These are phyloP conservation scores for Fusarium devonianum DNA, from an alignment of 2,329 filamentous ascomycete species.

Conservation along the genomic window DNA sequence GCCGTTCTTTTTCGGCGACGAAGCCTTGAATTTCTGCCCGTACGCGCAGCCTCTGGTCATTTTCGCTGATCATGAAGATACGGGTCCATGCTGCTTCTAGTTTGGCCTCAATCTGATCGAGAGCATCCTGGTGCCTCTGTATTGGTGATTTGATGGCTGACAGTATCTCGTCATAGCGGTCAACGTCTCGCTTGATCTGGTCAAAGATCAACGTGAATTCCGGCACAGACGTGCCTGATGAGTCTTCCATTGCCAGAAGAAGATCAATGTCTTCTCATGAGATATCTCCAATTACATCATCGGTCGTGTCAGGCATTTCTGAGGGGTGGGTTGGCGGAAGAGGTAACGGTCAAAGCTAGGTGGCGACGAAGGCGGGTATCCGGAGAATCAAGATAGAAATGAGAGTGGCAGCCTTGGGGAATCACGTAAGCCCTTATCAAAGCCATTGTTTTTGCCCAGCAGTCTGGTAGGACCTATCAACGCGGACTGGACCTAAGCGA, in stretches of 20 bases:
- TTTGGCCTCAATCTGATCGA: background rate
- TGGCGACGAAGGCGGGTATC: too few species aligned
- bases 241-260: background rate
- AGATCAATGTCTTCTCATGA: too few species aligned
- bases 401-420: too few species aligned
- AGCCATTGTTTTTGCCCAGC: too few species aligned
- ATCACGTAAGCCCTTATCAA: too few species aligned
- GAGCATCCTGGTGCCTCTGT: background rate
- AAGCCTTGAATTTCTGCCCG: background rate
- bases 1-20: background rate
- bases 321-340: too few species aligned
- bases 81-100: background rate
- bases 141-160: background rate
- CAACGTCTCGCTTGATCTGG: slow-evolving; percentile 9
- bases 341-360: too few species aligned
- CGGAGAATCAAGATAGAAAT: too few species aligned
- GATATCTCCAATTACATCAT: too few species aligned
- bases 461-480: too few species aligned
- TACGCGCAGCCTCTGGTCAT: background rate
- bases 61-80: background rate
- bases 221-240: background rate
- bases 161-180: background rate
- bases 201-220: background rate
- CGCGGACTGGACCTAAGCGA: too few species aligned
- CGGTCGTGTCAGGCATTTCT: too few species aligned